These are phyloP conservation scores for Solanum corneliomulleri DNA, from an alignment of 257 asterid species.

Conservation along the genomic window DNA sequence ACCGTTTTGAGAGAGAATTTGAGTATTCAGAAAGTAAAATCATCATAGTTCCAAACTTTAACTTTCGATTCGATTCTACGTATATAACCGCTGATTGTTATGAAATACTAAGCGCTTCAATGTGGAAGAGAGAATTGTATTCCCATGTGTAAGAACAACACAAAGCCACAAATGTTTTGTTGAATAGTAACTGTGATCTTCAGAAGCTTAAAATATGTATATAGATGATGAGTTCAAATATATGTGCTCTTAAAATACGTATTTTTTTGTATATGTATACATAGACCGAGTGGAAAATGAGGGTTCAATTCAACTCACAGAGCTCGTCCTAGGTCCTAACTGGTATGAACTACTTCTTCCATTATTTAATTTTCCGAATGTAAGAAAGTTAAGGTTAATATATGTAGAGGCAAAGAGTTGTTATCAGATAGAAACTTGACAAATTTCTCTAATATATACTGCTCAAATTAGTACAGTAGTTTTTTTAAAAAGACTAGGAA, in stretches of 20 bases:
- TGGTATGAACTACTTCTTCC: not conserved
- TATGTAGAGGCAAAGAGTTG: not conserved
- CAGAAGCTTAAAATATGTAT: not conserved
- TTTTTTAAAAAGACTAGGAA: not conserved
- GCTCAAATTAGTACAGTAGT: not conserved
- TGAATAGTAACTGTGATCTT: not conserved
- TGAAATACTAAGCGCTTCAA: not conserved
- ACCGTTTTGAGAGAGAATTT: not conserved
- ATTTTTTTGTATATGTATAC: not conserved
- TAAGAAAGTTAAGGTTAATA: not conserved
- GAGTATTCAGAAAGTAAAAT: not conserved
- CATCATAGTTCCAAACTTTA: not conserved
- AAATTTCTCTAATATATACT: not conserved
- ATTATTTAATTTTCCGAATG: not conserved
- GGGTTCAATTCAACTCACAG: not conserved
- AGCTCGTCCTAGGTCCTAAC: not conserved
- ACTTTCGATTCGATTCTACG: not conserved
- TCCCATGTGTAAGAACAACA: not conserved
- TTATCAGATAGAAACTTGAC: not conserved
- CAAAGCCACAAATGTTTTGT: not conserved
- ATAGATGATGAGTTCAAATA: not conserved
- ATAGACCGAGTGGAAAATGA: not conserved
- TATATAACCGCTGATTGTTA: not conserved
- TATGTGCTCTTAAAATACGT: not conserved
- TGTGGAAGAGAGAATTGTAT: not conserved